These are phyloP conservation scores for Comarum palustre DNA, from an alignment of 306 rosid genomes.

Conservation along the genomic window DNA sequence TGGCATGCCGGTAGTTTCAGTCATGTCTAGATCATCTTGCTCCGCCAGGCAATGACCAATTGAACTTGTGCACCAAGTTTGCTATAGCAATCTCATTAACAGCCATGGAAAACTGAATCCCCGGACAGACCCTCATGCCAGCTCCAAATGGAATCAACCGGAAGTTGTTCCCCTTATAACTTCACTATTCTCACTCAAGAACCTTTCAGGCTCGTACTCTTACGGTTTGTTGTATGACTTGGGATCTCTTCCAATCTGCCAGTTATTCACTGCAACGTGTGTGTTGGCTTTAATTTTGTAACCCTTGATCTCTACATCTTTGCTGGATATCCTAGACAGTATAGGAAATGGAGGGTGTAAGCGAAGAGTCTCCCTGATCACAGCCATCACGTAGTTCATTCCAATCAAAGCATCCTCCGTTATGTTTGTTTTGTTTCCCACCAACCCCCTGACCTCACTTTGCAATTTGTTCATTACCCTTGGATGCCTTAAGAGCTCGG, in stretches of 20 bases:
- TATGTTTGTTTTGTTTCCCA: not conserved
- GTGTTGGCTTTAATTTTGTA: constrained; percentile 6
- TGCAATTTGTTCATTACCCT: constrained; percentile 17
- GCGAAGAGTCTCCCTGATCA: constrained; percentile 30
- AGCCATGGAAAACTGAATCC: constrained; percentile 28
- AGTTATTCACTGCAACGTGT: not conserved
- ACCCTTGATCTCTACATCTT: not conserved
- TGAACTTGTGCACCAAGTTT: constrained; percentile 29
- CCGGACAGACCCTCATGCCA: constrained; percentile 28
- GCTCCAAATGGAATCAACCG: constrained; percentile 42
- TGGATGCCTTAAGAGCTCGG: constrained; percentile 19
- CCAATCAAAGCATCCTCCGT: constrained; percentile 4
- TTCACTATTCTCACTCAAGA: not conserved
- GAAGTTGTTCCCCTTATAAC: constrained; percentile 34
- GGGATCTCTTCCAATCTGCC: constrained; percentile 41
- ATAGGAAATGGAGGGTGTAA: constrained; percentile 19
- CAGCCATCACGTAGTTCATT: constrained; percentile 32
- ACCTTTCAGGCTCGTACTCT: constrained; percentile 20
- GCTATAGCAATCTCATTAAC: constrained; percentile 36
- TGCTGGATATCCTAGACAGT: not conserved
- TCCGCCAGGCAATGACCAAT: constrained; percentile 32
- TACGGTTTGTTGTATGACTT: not conserved
- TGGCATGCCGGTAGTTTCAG: constrained; percentile 26
- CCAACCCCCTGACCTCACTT: constrained; percentile 4
- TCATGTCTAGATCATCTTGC: constrained; percentile 32